Conservation (phyloP, 2,329 filamentous ascomycete species). For the Parasarocladium wereldwijsianum region DNA sequence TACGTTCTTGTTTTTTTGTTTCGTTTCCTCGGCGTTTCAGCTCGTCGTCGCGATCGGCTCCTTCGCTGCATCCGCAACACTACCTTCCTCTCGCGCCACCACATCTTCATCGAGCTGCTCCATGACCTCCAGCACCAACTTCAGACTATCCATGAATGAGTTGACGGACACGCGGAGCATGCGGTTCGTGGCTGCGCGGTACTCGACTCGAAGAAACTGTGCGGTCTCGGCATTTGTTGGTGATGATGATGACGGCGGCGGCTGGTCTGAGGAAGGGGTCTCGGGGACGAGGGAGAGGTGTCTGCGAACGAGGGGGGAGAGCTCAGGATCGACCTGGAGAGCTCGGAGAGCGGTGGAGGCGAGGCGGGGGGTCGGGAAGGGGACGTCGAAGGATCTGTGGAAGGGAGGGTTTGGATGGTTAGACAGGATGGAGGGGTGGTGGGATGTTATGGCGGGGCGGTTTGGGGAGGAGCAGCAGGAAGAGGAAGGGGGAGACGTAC, state of each 20-base stretch:
- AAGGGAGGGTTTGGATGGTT: constrained; percentile 9
- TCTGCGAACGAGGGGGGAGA: constrained; percentile 70
- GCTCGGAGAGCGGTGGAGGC: constrained; percentile 62
- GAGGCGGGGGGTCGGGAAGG: constrained; percentile 68
- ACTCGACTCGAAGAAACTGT: constrained; percentile 54
- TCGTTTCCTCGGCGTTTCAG: neutral
- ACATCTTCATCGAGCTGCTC: constrained; percentile 79
- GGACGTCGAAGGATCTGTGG: constrained; percentile 55
- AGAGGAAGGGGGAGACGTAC: constrained; percentile 26
- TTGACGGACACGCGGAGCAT: constrained; percentile 96
- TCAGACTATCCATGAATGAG: constrained; percentile 84
- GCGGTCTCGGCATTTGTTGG: constrained; percentile 12
- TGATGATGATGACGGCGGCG: too few relatives aligned
- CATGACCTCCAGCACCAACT: constrained; percentile 78
- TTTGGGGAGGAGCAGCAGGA: constrained; percentile 8
- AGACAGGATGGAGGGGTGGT: constrained; percentile 5
- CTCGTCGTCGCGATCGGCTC: neutral
- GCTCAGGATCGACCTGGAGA: constrained; percentile 73
- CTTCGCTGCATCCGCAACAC: too few relatives aligned
- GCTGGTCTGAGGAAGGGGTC: constrained; percentile 4
- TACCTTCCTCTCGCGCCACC: constrained; percentile 27
- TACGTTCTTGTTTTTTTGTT: too few relatives aligned
- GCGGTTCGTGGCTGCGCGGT: constrained; percentile 80
- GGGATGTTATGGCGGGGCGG: constrained; percentile 6
- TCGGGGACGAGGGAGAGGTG: constrained; percentile 43